Percentiles rank a stretch among this genome's conserved stretches.
phyloP scores from a whole-genome alignment of 2,329 filamentous ascomycete genomes.

The Claviceps maximensis region DNA sequence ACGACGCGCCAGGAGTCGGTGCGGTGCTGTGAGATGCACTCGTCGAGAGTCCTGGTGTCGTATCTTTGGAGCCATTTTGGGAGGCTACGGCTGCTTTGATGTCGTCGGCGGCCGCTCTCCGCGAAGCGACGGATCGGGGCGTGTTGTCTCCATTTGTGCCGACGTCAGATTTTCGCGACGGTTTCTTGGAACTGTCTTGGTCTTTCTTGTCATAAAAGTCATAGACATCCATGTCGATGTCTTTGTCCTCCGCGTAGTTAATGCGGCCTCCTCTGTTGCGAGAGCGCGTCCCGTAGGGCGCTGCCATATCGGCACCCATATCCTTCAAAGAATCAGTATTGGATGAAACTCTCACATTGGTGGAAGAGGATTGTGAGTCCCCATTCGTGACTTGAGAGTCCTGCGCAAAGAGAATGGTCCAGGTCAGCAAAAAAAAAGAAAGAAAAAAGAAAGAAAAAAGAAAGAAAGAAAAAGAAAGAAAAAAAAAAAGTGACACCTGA shows the following conservation, averaged over 20 bases:
- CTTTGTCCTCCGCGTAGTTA: conserved; percentile 92
- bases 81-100: conserved; percentile 20
- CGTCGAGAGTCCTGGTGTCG: conserved; percentile 1
- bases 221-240: conserved; percentile 75
- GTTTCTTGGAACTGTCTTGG: conserved; percentile 40
- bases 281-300: conserved; percentile 83
- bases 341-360: conserved; percentile 34
- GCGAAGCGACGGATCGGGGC: conserved; percentile 22
- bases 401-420: conserved; percentile 11
- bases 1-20: conserved; percentile 32
- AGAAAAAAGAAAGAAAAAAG: neutral
- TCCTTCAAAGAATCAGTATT: conserved; percentile 38
- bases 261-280: conserved; percentile 76
- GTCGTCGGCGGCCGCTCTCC: conserved; percentile 30
- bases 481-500: neutral
- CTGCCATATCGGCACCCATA: conserved; percentile 37
- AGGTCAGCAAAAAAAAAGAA: neutral
- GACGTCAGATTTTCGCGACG: conserved; percentile 32
- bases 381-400: conserved; percentile 22
- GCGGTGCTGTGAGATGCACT: conserved; percentile 26
- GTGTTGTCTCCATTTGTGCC: conserved; percentile 23
- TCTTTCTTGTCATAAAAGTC: conserved; percentile 52
- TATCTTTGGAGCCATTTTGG: conserved; percentile 25
- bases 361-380: conserved; percentile 19
- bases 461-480: neutral